Conservation (phyloP, 306 rosid species). For the Alnus rubra region DNA sequence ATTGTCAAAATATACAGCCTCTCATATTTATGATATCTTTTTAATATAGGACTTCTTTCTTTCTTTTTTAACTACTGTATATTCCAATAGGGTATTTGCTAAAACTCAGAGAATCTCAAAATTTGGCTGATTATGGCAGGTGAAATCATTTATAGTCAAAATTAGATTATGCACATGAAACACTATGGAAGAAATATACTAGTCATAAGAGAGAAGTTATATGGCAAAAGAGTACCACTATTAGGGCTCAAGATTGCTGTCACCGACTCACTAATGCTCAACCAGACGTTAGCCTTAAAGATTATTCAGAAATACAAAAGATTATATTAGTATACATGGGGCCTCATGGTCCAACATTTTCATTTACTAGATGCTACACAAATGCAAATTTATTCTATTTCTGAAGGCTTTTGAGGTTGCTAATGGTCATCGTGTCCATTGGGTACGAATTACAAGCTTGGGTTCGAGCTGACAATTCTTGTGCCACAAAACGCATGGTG, state of each 20-base stretch:
- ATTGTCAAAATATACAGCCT: too few relatives aligned
- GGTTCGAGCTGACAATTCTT: constrained; percentile 43
- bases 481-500: constrained; percentile 64
- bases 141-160: not conserved
- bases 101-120: not conserved
- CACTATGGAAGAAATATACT: too few relatives aligned
- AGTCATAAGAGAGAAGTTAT: too few relatives aligned
- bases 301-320: too few relatives aligned
- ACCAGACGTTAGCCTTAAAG: too few relatives aligned
- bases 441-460: constrained; percentile 34
- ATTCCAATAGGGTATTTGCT: not conserved
- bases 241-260: too few relatives aligned
- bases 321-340: too few relatives aligned
- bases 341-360: not conserved
- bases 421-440: constrained; percentile 36
- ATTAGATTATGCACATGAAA: not conserved
- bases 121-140: not conserved
- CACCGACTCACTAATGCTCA: too few relatives aligned
- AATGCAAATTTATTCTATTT: constrained; percentile 21
- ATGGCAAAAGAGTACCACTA: too few relatives aligned
- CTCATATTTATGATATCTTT: too few relatives aligned
- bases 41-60: too few relatives aligned
- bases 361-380: not conserved
- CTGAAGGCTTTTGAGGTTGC: constrained; percentile 31
- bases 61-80: too few relatives aligned